Evolutionary conservation across 768 basidiomycete genomes (phyloP).

Genomic region (Kwoniella europaea): DNA sequence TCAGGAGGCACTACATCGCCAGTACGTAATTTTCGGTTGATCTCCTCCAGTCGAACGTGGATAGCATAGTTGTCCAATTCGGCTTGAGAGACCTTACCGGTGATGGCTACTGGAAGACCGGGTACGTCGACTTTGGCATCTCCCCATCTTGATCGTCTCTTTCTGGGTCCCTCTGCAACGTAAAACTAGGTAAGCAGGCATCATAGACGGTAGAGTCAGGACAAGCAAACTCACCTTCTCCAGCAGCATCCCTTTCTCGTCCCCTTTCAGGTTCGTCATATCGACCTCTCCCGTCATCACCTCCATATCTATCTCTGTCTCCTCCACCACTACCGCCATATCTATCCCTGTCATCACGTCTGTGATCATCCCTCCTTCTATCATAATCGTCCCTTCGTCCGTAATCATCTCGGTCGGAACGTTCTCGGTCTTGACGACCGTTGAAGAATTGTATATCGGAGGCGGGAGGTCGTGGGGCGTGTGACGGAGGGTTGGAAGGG

Average conservation of each 20-base stretch:
- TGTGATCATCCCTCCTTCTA: constrained; percentile 21
- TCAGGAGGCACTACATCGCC: constrained; percentile 97
- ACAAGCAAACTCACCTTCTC: constrained; percentile 71
- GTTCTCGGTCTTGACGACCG: constrained; percentile 64
- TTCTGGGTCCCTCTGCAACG: constrained; percentile 80
- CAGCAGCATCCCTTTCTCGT: constrained; percentile 61
- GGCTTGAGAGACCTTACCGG: constrained; percentile 84
- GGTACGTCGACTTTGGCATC: constrained; percentile 85
- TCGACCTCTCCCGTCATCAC: constrained; percentile 32
- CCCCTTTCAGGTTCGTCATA: constrained; percentile 35
- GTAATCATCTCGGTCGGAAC: constrained; percentile 28
- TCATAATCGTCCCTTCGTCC: constrained; percentile 24
- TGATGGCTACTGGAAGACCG: constrained; percentile 91
- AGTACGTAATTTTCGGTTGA: constrained; percentile 88
- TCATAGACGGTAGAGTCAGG: constrained; percentile 31
- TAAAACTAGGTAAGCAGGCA: constrained; percentile 41
- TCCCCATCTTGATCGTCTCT: constrained; percentile 97
- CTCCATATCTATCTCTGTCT: constrained; percentile 27
- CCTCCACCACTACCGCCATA: constrained; percentile 22
- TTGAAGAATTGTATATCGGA: constrained; percentile 47
- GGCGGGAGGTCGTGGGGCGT: constrained; percentile 78
- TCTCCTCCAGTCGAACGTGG: constrained; percentile 93
- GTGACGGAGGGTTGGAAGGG: constrained; percentile 83
- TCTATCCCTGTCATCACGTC: constrained; percentile 38
- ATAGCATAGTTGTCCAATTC: constrained; percentile 98